phyloP scores from a whole-genome alignment of 305 asterid species.

The Ilex paraguariensis region DNA sequence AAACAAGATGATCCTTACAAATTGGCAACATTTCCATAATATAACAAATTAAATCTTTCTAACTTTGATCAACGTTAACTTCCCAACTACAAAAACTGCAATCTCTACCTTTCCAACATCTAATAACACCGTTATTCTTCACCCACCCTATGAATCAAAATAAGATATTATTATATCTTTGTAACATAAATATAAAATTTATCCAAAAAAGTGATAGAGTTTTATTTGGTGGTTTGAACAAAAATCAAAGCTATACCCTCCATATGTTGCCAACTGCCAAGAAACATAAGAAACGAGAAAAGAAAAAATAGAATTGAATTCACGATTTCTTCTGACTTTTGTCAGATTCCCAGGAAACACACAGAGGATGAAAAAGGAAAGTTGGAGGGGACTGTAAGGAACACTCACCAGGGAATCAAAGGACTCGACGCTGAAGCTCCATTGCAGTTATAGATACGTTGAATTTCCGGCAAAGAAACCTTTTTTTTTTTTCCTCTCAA shows the following conservation, averaged over 20 bases:
- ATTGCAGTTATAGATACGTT: too few species aligned
- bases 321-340: too few species aligned
- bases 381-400: too few species aligned
- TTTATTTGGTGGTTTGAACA: background rate
- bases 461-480: too few species aligned
- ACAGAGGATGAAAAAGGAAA: too few species aligned
- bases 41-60: slow-evolving; percentile 29
- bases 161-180: background rate
- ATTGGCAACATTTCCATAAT: slow-evolving; percentile 11
- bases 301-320: too few species aligned
- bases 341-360: too few species aligned
- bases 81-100: slow-evolving; percentile 24
- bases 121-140: slow-evolving; percentile 20
- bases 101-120: slow-evolving; percentile 43
- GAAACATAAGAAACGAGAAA: background rate
- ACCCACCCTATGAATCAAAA: slow-evolving; percentile 39
- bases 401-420: too few species aligned
- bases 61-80: too few species aligned
- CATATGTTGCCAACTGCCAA: background rate
- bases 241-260: background rate
- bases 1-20: too few species aligned
- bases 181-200: background rate
- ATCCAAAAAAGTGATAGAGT: background rate
- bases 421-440: too few species aligned
- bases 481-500: too few species aligned